phyloP scores from a whole-genome alignment of 176 grass and related monocot genomes.

The Triticum monococcum region DNA sequence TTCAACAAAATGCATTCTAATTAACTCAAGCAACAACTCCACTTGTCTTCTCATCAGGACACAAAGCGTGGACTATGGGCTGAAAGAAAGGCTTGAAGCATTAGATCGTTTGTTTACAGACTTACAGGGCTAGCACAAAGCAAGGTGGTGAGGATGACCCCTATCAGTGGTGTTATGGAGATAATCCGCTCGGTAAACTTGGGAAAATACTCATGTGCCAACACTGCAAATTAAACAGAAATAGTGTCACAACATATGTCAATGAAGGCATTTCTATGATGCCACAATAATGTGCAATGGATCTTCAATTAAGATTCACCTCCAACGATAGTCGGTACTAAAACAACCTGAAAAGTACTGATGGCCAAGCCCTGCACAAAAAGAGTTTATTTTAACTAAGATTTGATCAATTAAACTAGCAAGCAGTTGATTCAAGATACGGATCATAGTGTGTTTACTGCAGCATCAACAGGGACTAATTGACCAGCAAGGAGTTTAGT shows the following conservation, averaged over 20 bases:
- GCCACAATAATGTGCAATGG: background rate
- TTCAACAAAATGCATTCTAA: background rate
- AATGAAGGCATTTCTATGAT: conserved; percentile 12
- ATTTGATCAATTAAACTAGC: conserved; percentile 15
- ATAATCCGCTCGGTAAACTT: conserved; percentile 83
- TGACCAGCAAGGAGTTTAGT: conserved; percentile 92
- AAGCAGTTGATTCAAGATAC: background rate
- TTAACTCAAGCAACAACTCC: background rate
- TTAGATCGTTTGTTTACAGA: conserved; percentile 23
- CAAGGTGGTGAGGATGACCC: conserved; percentile 91
- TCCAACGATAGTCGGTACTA: conserved; percentile 88
- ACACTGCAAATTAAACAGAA: conserved; percentile 56
- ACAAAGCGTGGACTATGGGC: background rate
- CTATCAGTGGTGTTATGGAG: conserved; percentile 74
- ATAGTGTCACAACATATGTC: conserved; percentile 10
- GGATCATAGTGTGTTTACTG: conserved; percentile 52
- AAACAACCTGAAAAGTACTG: conserved; percentile 98
- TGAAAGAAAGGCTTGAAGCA: conserved; percentile 10
- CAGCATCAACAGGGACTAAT: conserved; percentile 94
- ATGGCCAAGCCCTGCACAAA: conserved; percentile 79
- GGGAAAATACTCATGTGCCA: conserved; percentile 87
- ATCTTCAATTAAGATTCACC: conserved; percentile 47
- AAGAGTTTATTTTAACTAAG: conserved; percentile 2
- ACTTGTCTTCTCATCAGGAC: background rate
- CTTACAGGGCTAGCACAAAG: conserved; percentile 98